A percentile compares a stretch with the other conserved stretches of the same genome.
phyloP scores from a whole-genome alignment of 805 yeast species.

The Nematodospora valgi region DNA sequence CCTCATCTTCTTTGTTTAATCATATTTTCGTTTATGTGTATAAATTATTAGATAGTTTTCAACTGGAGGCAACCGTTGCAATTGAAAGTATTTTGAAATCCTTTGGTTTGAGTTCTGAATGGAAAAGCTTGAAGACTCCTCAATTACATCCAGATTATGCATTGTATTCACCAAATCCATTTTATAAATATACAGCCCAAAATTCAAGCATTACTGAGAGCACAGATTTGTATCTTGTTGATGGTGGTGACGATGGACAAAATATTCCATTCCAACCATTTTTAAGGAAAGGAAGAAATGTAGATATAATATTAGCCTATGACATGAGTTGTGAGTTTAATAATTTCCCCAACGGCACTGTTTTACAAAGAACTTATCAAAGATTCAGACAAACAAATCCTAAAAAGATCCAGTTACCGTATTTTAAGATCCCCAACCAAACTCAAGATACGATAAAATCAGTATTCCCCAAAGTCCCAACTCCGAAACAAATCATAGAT shows the following conservation, averaged over 20 bases:
- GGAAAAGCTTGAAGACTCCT: slow-evolving; percentile 21
- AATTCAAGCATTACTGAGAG: slow-evolving; percentile 12
- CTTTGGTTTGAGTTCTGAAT: slow-evolving; percentile 41
- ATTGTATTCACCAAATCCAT: slow-evolving; percentile 60
- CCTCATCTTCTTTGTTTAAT: slow-evolving; percentile 63
- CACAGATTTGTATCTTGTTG: slow-evolving; percentile 31
- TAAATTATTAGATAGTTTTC: slow-evolving; percentile 30
- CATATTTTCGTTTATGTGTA: slow-evolving; percentile 49
- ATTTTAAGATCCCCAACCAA: slow-evolving; percentile 9
- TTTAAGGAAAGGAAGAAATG: slow-evolving; percentile 27
- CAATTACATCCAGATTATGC: slow-evolving; percentile 55
- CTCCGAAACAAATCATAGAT: slow-evolving; percentile 19
- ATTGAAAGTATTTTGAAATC: slow-evolving; percentile 35
- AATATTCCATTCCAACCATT: slow-evolving; percentile 47
- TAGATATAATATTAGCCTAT: slow-evolving; percentile 39
- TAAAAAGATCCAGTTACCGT: slow-evolving; percentile 11
- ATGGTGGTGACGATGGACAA: slow-evolving; percentile 51
- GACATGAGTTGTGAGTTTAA: slow-evolving; percentile 49
- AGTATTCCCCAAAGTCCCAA: slow-evolving; percentile 37
- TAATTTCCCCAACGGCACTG: slow-evolving; percentile 61
- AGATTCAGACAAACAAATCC: slow-evolving; percentile 22
- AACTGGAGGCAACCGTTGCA: slow-evolving; percentile 29
- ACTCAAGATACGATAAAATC: slow-evolving; percentile 9
- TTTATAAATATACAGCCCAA: slow-evolving; percentile 22
- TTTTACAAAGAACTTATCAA: slow-evolving; percentile 36